These are phyloP conservation scores for Ruellia speciosa DNA, from an alignment of 305 asterid genomes.

Conservation along the genomic window DNA sequence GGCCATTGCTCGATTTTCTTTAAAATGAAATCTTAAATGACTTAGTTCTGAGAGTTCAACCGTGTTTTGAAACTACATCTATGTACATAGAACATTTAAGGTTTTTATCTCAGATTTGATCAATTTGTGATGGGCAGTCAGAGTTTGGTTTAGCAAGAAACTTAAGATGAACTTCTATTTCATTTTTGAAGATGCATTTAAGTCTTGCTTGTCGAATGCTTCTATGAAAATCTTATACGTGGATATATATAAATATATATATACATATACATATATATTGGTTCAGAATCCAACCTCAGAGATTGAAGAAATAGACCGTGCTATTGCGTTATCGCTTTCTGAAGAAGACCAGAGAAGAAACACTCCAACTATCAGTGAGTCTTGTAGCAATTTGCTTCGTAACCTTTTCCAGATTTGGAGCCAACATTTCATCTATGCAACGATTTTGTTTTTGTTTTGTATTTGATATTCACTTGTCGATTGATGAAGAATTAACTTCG, in stretches of 20 bases:
- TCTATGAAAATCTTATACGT: slow-evolving; percentile 14
- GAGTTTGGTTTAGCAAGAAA: too few relatives aligned
- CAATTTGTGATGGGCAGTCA: too few relatives aligned
- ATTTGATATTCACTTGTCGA: not conserved
- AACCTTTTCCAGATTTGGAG: not conserved
- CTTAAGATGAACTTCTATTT: not conserved
- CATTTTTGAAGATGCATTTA: not conserved
- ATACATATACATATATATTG: too few relatives aligned
- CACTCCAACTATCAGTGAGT: slow-evolving; percentile 45
- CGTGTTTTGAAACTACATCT: too few relatives aligned
- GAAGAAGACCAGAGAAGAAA: slow-evolving; percentile 68
- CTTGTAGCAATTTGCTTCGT: slow-evolving; percentile 5
- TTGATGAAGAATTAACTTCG: slow-evolving; percentile 2
- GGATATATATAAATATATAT: too few relatives aligned
- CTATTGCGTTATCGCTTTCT: slow-evolving; percentile 81
- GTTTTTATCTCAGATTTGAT: too few relatives aligned
- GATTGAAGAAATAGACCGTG: slow-evolving; percentile 71
- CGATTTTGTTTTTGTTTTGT: not conserved
- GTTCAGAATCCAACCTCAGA: slow-evolving; percentile 54
- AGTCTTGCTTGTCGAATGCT: not conserved
- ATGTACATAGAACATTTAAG: too few relatives aligned
- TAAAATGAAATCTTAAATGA: too few relatives aligned
- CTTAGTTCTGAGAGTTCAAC: too few relatives aligned
- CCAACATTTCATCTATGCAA: not conserved
- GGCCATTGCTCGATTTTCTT: too few relatives aligned